A percentile compares a stretch with the other conserved stretches of the same genome.
phyloP scores from a whole-genome alignment of 106 monocot species.

The Apostasia ramifera region DNA sequence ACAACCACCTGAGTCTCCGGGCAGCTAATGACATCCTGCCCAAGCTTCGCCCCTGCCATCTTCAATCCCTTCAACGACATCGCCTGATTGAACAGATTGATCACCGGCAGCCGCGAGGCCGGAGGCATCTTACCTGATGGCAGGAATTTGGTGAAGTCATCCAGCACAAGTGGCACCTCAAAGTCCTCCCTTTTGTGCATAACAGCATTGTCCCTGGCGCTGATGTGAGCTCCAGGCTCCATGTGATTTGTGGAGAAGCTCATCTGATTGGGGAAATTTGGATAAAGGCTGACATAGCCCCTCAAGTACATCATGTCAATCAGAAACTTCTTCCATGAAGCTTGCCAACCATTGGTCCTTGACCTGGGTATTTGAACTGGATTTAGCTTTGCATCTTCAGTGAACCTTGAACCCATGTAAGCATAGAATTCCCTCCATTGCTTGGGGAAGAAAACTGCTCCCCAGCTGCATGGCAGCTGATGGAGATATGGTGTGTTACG shows the following conservation, averaged over 20 bases:
- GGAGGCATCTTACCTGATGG: conserved; percentile 80
- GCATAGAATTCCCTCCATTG: conserved; percentile 99
- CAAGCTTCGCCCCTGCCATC: conserved; percentile 83
- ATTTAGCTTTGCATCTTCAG: conserved; percentile 78
- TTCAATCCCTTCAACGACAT: conserved; percentile 72
- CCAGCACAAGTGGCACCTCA: conserved; percentile 80
- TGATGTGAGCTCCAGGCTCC: conserved; percentile 97
- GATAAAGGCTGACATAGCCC: conserved; percentile 90
- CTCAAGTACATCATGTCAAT: conserved; percentile 97
- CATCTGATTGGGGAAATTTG: conserved; percentile 83
- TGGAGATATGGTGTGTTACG: conserved; percentile 95
- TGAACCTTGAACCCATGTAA: conserved; percentile 81
- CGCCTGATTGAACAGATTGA: conserved; percentile 90
- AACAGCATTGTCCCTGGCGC: conserved; percentile 83
- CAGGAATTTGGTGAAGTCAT: conserved; percentile 67
- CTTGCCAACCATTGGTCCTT: conserved; percentile 93
- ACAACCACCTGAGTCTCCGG: conserved; percentile 34
- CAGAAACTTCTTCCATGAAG: conserved; percentile 94
- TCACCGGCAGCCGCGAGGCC: conserved; percentile 61
- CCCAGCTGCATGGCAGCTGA: conserved; percentile 98
- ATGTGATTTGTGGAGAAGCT: conserved; percentile 99
- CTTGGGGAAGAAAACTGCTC: conserved; percentile 94
- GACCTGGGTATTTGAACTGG: conserved; percentile 90
- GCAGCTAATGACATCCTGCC: conserved; percentile 77
- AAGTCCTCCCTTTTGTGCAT: conserved; percentile 82